Percentiles rank a stretch among this genome's conserved stretches.
phyloP scores from a whole-genome alignment of 768 basidiomycete species.

The Mycena sanguinolenta region DNA sequence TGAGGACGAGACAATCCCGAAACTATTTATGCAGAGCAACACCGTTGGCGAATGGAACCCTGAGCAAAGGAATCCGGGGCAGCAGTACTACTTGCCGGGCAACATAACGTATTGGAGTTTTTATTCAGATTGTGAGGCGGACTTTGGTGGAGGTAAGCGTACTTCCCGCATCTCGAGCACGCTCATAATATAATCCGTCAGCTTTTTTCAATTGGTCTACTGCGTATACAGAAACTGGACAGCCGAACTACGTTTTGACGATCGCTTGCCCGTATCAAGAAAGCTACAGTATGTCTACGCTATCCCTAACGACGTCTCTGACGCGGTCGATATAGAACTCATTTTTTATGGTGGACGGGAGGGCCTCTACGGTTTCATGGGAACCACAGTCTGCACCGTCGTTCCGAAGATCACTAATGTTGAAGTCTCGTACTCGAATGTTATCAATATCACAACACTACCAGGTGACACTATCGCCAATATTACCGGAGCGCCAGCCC shows the following conservation, averaged over 20 bases:
- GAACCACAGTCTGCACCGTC: conserved; percentile 6
- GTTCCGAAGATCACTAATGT: background rate
- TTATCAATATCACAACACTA: background rate
- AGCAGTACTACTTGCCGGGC: background rate
- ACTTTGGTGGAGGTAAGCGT: background rate
- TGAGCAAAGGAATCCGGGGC: too few species aligned
- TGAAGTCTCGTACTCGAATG: background rate
- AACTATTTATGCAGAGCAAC: background rate
- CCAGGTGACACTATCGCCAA: background rate
- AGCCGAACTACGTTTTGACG: conserved; percentile 2
- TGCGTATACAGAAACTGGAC: background rate
- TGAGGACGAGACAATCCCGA: background rate
- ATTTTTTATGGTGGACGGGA: background rate
- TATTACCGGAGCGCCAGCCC: background rate
- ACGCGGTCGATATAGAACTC: background rate
- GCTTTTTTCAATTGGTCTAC: background rate
- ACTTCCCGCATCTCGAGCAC: background rate
- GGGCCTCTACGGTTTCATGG: conserved; percentile 1
- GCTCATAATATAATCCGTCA: background rate
- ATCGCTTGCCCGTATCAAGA: background rate
- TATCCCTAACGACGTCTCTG: background rate
- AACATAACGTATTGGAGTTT: background rate
- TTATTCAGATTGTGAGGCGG: background rate
- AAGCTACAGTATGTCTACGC: background rate
- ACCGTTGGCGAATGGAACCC: conserved; percentile 2